These are phyloP conservation scores for Cyberlindnera xishuangbannaensis DNA, from an alignment of 805 yeast genomes.

Conservation along the genomic window DNA sequence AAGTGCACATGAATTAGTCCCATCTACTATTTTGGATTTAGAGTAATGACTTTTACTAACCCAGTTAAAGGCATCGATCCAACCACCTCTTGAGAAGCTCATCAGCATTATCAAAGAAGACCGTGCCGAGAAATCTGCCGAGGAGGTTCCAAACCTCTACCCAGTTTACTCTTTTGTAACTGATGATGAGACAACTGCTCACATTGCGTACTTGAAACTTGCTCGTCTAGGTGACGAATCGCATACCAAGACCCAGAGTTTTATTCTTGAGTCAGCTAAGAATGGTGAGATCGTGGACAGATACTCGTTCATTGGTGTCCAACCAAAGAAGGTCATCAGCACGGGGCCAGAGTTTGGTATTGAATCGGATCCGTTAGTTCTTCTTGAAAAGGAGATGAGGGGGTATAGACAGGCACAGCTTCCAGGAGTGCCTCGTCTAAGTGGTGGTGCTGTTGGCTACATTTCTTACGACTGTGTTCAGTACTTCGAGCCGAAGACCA, in stretches of 20 bases:
- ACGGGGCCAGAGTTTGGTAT: conserved; percentile 68
- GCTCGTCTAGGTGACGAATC: conserved; percentile 52
- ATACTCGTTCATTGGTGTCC: conserved; percentile 84
- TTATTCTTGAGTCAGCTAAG: conserved; percentile 81
- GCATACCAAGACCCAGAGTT: conserved; percentile 54
- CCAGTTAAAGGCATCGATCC: conserved; percentile 29
- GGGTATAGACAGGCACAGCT: conserved; percentile 62
- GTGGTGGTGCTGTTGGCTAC: conserved; percentile 97
- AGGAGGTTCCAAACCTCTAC: conserved; percentile 55
- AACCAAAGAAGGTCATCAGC: conserved; percentile 73
- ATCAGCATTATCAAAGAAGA: conserved; percentile 34
- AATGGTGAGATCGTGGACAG: conserved; percentile 88
- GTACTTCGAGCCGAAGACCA: conserved; percentile 92
- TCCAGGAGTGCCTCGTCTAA: conserved; percentile 76
- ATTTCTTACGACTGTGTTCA: conserved; percentile 94
- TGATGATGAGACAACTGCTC: conserved; percentile 81
- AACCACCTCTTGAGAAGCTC: conserved; percentile 46
- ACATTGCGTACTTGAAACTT: conserved; percentile 80
- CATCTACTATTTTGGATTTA: too few relatives aligned
- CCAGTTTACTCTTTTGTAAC: conserved; percentile 74
- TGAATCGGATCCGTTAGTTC: conserved; percentile 65
- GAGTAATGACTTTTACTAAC: too few relatives aligned
- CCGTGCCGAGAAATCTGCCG: conserved; percentile 21
- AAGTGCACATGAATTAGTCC: too few relatives aligned
- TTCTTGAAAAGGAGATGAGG: conserved; percentile 70